Conservation (phyloP, 257 asterid genomes). For the Plantago major region DNA sequence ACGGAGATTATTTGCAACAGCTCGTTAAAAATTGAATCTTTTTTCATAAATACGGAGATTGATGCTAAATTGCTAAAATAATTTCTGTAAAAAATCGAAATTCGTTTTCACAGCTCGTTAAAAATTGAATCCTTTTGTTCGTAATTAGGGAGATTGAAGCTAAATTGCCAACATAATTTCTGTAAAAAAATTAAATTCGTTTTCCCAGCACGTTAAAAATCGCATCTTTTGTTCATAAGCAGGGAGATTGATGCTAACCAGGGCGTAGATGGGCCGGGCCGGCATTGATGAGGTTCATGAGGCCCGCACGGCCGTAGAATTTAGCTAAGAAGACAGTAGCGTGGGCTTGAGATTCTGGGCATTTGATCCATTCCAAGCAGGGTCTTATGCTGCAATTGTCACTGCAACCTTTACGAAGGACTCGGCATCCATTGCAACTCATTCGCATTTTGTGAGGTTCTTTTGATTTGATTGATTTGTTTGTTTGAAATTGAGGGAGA, state of each 20-base stretch:
- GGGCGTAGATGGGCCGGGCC: constrained; percentile 74
- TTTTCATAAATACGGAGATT: no score
- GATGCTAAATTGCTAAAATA: no score
- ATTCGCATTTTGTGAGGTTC: constrained; percentile 38
- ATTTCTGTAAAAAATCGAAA: no score
- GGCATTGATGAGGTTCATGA: constrained; percentile 72
- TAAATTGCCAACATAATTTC: no score
- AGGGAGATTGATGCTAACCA: constrained; percentile 26
- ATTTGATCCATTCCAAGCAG: constrained; percentile 71
- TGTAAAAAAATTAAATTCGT: no score
- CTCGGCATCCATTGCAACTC: constrained; percentile 93
- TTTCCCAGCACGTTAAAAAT: no score
- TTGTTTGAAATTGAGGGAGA: neutral
- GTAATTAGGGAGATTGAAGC: no score
- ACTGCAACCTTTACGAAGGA: constrained; percentile 76
- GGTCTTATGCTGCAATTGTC: constrained; percentile 67
- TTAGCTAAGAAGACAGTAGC: constrained; percentile 88
- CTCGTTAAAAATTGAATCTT: no score
- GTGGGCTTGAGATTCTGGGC: constrained; percentile 64
- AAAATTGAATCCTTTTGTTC: no score
- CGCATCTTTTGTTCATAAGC: no score
- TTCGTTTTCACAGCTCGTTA: no score
- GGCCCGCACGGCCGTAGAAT: constrained; percentile 91
- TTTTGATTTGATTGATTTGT: neutral
- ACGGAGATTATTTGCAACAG: no score